These are phyloP conservation scores for Phytophthora agathidicida DNA, from an alignment of 352 stramenopile species.

Conservation along the genomic window DNA sequence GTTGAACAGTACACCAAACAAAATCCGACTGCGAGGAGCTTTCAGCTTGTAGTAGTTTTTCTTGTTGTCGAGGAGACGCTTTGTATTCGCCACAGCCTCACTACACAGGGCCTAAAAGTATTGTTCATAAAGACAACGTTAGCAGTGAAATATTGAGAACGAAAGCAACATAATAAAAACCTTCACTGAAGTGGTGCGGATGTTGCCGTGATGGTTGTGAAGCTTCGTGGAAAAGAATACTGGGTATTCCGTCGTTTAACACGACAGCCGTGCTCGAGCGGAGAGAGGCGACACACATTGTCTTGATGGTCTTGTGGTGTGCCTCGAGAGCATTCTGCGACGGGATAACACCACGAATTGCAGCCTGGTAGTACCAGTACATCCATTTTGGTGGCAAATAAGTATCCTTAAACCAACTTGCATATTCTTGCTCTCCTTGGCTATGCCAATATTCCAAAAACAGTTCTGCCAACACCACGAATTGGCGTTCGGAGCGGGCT, in stretches of 20 bases:
- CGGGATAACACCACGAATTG: constrained; percentile 1
- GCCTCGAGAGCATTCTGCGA: constrained; percentile 8
- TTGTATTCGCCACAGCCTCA: neutral
- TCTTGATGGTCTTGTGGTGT: constrained; percentile 11
- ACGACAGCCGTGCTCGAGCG: constrained; percentile 3
- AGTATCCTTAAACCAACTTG: neutral
- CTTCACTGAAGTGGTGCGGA: constrained; percentile 8
- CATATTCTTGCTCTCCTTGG: constrained; percentile 6
- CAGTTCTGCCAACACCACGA: neutral
- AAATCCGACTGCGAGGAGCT: neutral
- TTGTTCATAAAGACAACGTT: too few species aligned
- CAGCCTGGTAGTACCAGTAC: constrained; percentile 6
- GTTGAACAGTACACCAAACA: constrained; percentile 14
- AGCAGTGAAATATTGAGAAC: too few species aligned
- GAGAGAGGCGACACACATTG: constrained; percentile 3
- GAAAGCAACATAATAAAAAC: neutral
- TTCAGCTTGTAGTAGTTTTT: constrained; percentile 16
- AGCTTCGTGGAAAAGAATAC: constrained; percentile 6
- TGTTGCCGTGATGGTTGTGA: neutral
- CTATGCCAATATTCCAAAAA: constrained; percentile 8
- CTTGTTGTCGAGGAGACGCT: constrained; percentile 11
- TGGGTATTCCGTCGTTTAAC: constrained; percentile 10
- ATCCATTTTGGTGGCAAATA: neutral
- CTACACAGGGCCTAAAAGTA: constrained; percentile 1
- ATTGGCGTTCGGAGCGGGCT: neutral